Evolutionary conservation across 495 filamentous ascomycete genomes (phyloP), one percentile per base, ranked within the genome.

Genomic region (Bathelium albidoporum): DNA sequence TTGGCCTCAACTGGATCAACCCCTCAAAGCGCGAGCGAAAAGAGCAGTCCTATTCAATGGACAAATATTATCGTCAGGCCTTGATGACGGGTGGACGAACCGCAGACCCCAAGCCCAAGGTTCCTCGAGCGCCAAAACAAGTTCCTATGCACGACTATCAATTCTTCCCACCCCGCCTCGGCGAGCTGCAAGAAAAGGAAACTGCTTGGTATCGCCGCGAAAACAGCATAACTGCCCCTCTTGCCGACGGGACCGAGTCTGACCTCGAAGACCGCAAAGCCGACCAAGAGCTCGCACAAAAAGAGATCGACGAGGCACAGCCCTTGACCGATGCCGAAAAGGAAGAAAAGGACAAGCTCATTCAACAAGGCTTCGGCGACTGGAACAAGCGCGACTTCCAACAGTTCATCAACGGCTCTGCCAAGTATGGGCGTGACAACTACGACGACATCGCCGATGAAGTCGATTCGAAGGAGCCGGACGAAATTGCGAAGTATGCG

Each of bases 311-410:
- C 73, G 88, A 92, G 63, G 90, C 95, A 3, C 85, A 86, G 24
- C 86, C 93, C 0, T 79, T 99, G 24, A 96, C 89, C 0, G 93
- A 97, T 70, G 87, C 90, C 58, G 95, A 99, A 71, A 84, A 88
- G 62, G 86, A 85, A 36, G 84, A 92, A 73, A 99, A 97, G 76
- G 81, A 87, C 32, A 72, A 70, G 28, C 82, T 99, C 60, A 88
- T 88, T 3, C 82, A 88, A 66, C 81, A 92, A 71, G 95, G 95
- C 28, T 99, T 99, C 71, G 86, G 83, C 1, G 84, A 90, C 45
- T 99, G 95, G 95, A 96, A 96, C 74, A 85, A 90, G 62, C 85
- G 95, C 70, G 95, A 99, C 73, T 99, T 97, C 80, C 92, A 97
- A 69, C 93, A 96, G 68, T 99, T 99, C 70, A 80, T 97, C 73